A percentile compares a stretch with the other conserved stretches of the same genome.
Conservation (phyloP, 192 early-diverging fungal species). For the Coemansia sp. region DNA sequence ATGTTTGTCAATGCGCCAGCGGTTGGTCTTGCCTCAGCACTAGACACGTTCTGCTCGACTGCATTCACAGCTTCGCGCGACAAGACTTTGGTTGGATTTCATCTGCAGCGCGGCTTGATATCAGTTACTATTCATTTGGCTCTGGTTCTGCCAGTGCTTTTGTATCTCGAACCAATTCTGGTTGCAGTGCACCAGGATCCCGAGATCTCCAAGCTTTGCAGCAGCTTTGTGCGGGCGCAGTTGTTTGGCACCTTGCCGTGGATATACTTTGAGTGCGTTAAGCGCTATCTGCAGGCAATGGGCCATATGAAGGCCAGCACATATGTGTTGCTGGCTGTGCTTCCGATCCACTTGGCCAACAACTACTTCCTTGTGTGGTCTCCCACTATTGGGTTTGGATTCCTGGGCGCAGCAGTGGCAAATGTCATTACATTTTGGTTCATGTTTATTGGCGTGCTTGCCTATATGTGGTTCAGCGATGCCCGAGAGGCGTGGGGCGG, state of each 20-base stretch:
- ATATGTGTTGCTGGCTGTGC: conserved; percentile 65
- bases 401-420: conserved; percentile 82
- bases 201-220: conserved; percentile 65
- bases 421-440: conserved; percentile 74
- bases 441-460: conserved; percentile 61
- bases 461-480: conserved; percentile 61
- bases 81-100: conserved; percentile 66
- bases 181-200: conserved; percentile 72
- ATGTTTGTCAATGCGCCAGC: conserved; percentile 69
- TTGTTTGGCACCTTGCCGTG: conserved; percentile 73
- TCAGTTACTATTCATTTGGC: conserved; percentile 71
- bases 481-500: conserved; percentile 69
- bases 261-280: conserved; percentile 81
- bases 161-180: conserved; percentile 69
- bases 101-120: conserved; percentile 78
- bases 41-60: conserved; percentile 76
- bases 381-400: conserved; percentile 66
- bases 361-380: conserved; percentile 85
- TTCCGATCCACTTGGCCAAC: conserved; percentile 71
- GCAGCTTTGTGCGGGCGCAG: conserved; percentile 65
- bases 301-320: conserved; percentile 87
- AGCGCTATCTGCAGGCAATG: conserved; percentile 85
- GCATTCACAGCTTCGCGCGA: conserved; percentile 68
- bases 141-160: conserved; percentile 70
- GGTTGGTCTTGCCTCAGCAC: conserved; percentile 67